A percentile compares a stretch with the other conserved stretches of the same genome.
phyloP scores from a whole-genome alignment of 495 filamentous ascomycete species.

The Terfezia claveryi region DNA sequence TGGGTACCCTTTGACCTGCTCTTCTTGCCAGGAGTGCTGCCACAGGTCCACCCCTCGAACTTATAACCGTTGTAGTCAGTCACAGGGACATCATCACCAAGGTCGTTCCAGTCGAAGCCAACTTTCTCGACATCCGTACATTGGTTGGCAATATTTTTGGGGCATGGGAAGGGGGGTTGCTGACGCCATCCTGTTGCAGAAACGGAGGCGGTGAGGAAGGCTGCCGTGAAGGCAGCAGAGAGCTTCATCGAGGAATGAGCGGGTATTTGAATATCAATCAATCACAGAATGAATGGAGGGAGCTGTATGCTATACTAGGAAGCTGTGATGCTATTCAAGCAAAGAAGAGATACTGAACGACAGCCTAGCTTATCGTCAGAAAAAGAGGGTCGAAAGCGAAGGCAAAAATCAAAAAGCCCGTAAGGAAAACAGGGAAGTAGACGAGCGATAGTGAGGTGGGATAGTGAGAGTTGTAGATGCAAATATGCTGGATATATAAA shows the following conservation, averaged over 20 bases:
- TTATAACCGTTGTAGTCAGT: slow-evolving; percentile 43
- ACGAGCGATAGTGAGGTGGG: no score
- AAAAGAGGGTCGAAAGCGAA: no score
- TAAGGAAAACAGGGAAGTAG: no score
- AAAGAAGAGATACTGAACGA: no score
- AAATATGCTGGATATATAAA: no score
- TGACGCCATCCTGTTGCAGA: slow-evolving; percentile 27
- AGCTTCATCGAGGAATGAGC: slow-evolving; percentile 24
- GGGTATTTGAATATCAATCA: no score
- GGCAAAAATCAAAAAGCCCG: no score
- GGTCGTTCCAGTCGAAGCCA: slow-evolving; percentile 51
- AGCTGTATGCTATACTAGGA: no score
- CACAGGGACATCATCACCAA: slow-evolving; percentile 37
- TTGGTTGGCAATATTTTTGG: slow-evolving; percentile 52
- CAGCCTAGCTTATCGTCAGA: no score
- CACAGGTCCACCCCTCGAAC: slow-evolving; percentile 51
- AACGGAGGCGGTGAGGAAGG: not conserved
- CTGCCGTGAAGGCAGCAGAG: slow-evolving; percentile 31
- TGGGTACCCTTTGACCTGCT: slow-evolving; percentile 26
- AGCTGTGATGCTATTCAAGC: no score
- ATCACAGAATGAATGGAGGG: no score
- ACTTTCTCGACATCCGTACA: slow-evolving; percentile 41
- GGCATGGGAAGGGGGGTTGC: slow-evolving; percentile 39
- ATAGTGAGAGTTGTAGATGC: no score
- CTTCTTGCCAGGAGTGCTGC: slow-evolving; percentile 30